Evolutionary conservation across 2,329 filamentous ascomycete genomes (phyloP).

Genomic region (Ilyonectria robusta): DNA sequence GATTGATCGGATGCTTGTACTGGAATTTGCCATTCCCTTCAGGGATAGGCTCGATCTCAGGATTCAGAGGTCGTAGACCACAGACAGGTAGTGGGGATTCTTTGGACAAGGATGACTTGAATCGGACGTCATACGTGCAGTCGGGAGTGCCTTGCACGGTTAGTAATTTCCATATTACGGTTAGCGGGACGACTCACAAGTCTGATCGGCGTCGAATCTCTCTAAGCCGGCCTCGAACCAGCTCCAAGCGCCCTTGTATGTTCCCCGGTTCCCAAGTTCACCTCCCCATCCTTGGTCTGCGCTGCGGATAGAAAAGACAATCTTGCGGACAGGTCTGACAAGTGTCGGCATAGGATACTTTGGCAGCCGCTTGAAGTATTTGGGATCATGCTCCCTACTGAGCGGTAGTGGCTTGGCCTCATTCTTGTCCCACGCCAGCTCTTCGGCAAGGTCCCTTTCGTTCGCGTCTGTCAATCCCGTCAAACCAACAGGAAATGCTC

Average conservation of each 20-base stretch:
- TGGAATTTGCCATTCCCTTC: constrained; percentile 40
- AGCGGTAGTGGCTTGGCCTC: constrained; percentile 49
- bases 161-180: background rate
- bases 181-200: constrained; percentile 42
- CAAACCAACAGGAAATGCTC: constrained; percentile 57
- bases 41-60: constrained; percentile 41
- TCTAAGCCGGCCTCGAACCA: constrained; percentile 77
- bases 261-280: constrained; percentile 47
- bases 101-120: constrained; percentile 38
- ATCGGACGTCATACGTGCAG: constrained; percentile 50
- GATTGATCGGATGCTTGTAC: constrained; percentile 57
- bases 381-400: constrained; percentile 44
- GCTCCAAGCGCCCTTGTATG: constrained; percentile 66
- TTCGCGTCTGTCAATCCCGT: constrained; percentile 49
- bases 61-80: constrained; percentile 55
- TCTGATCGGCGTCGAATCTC: constrained; percentile 60
- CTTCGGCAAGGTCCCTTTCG: constrained; percentile 45
- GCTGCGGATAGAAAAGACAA: constrained; percentile 71
- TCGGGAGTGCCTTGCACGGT: constrained; percentile 46
- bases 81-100: constrained; percentile 51
- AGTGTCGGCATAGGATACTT: constrained; percentile 58
- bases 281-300: constrained; percentile 72
- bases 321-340: constrained; percentile 68
- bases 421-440: constrained; percentile 49
- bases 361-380: constrained; percentile 52